Base-by-base conservation (phyloP, 2,329 filamentous ascomycete genomes). In the Epichloe glyceriae region DNA sequence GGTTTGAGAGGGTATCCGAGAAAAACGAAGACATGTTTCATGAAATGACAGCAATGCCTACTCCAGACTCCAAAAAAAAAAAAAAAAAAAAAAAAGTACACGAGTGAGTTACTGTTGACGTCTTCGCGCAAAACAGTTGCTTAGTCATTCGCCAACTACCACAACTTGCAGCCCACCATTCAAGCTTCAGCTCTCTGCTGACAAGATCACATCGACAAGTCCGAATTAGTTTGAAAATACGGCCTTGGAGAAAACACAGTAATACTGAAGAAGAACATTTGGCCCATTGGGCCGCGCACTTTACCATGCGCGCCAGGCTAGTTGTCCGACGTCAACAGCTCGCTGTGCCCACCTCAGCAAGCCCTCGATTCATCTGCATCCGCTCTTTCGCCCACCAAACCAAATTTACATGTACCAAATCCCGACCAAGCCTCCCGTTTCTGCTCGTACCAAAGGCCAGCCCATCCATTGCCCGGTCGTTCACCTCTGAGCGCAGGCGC, bases 401-500 rank as follows among this genome's bases (percentile, higher is more conserved):
- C 11, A 60, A 62, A 41, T 56, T 61, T 47, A 60, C 61, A 11
- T 63, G 56, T 30, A 53, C 62, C 22, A 61, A 59, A 34, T 61
- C 64, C 20, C 61, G 67, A 22, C 67, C 67, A 15, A 63, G 59
- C 49, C 58, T 69, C 1, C 76, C 71, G 50, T 83, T 74, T 62
- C 74, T 75, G 62, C 70, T 67, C 35, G 67, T 71, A 2, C 74
- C 69, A 19, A 57, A 67, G 41, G 64, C 73, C 46, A 74, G 78
- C 47, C 72, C 71, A 33, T 73, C 79, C 42, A 71, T 83, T 38
- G 78, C 79, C 3, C 83, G 90, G 49, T 79, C 86, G 54, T 78
- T 94, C 53, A 88, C 86, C n/a, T 94, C 87, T 0, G 84, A 89
- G 62, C 80, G 81, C 55, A 84, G 80, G 56, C 70, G 73, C 55